Conservation (phyloP, 2,329 filamentous ascomycete genomes). For the Beauveria asiatica region DNA sequence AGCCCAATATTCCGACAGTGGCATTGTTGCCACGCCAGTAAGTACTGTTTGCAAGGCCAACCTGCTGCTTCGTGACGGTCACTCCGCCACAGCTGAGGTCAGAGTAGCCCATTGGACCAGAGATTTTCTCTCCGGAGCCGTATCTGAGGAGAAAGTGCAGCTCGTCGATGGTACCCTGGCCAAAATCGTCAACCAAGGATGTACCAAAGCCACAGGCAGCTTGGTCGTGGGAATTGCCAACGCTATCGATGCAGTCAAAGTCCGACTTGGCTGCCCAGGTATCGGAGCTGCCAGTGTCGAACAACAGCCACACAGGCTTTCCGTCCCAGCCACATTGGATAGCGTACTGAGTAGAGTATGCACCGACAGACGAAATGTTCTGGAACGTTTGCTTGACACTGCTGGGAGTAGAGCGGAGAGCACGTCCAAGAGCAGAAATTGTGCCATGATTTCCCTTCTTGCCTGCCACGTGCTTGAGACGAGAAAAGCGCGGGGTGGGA, state of each 20-base stretch:
- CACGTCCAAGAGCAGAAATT: slow-evolving; percentile 21
- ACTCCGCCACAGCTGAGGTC: slow-evolving; percentile 39
- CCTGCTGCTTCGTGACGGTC: slow-evolving; percentile 35
- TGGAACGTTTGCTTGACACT: slow-evolving; percentile 21
- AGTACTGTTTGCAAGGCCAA: slow-evolving; percentile 40
- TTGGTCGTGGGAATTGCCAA: slow-evolving; percentile 23
- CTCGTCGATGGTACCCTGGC: slow-evolving; percentile 28
- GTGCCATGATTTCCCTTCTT: slow-evolving; percentile 18
- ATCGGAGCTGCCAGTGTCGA: slow-evolving; percentile 45
- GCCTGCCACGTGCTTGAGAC: slow-evolving; percentile 24
- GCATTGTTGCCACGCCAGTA: slow-evolving; percentile 44
- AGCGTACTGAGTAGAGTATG: slow-evolving; percentile 34
- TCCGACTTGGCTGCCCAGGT: slow-evolving; percentile 37
- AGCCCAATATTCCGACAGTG: slow-evolving; percentile 42
- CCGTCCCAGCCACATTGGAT: slow-evolving; percentile 33
- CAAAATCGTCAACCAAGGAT: slow-evolving; percentile 30
- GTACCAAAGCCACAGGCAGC: slow-evolving; percentile 33
- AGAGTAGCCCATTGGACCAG: slow-evolving; percentile 38
- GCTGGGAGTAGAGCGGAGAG: slow-evolving; percentile 14
- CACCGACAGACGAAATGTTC: slow-evolving; percentile 30
- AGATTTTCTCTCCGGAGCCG: slow-evolving; percentile 39
- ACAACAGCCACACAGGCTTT: slow-evolving; percentile 31
- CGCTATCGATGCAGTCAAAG: slow-evolving; percentile 34
- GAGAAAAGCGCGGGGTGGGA: slow-evolving; percentile 23
- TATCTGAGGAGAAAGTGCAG: slow-evolving; percentile 40